A percentile compares a stretch with the other conserved stretches of the same genome.
Evolutionary conservation across 2,329 filamentous ascomycete species (phyloP).

Genomic region (Microcyclospora tardicrescens): DNA sequence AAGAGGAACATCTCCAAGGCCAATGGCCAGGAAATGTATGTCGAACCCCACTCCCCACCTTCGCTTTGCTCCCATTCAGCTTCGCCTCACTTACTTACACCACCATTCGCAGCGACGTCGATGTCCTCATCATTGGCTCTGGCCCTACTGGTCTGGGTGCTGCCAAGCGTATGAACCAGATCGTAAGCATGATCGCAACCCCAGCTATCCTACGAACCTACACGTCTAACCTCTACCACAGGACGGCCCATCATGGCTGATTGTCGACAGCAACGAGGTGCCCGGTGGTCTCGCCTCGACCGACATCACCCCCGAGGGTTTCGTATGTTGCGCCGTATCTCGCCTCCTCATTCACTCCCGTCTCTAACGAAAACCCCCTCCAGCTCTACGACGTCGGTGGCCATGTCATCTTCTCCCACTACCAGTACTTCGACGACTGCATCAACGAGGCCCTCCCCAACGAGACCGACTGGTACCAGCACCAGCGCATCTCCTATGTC

Average conservation of each 20-base stretch:
- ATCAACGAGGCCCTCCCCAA: slow-evolving; percentile 92
- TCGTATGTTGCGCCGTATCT: slow-evolving; percentile 53
- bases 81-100: background rate
- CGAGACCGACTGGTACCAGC: slow-evolving; percentile 89
- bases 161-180: slow-evolving; percentile 93
- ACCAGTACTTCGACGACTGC: slow-evolving; percentile 99
- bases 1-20: slow-evolving; percentile 20
- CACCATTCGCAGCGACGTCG: slow-evolving; percentile 55
- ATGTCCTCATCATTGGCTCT: slow-evolving; percentile 95
- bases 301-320: slow-evolving; percentile 88
- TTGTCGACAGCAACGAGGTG: slow-evolving; percentile 81
- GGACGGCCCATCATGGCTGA: slow-evolving; percentile 90
- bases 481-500: slow-evolving; percentile 98
- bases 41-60: background rate
- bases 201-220: background rate
- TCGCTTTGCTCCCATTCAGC: background rate
- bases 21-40: slow-evolving; percentile 23
- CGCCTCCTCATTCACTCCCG: background rate
- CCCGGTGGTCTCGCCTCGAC: slow-evolving; percentile 94
- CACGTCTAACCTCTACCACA: slow-evolving; percentile 28
- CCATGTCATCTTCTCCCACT: slow-evolving; percentile 98
- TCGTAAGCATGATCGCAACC: slow-evolving; percentile 45
- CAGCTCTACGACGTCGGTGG: slow-evolving; percentile 97
- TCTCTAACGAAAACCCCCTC: slow-evolving; percentile 6
- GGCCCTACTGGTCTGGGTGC: slow-evolving; percentile 95